Conservation (phyloP, 371 early-diverging fungal genomes). For the Phascolomyces articulosus region DNA sequence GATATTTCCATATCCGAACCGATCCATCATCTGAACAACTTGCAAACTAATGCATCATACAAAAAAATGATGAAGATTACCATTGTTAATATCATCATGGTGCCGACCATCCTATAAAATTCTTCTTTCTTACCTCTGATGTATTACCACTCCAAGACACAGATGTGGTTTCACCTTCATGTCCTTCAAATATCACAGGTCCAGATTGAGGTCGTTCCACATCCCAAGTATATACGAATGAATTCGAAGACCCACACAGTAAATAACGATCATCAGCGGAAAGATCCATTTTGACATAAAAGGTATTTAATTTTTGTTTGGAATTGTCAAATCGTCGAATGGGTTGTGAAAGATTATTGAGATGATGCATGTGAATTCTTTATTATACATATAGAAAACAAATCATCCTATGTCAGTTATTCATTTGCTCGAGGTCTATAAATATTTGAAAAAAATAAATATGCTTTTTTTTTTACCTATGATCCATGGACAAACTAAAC, state of each 20-base stretch:
- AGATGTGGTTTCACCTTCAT: constrained; percentile 32
- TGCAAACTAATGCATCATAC: constrained; percentile 31
- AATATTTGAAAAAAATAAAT: too few species aligned
- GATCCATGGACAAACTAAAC: constrained; percentile 42
- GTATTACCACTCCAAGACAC: constrained; percentile 33
- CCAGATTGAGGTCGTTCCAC: constrained; percentile 21
- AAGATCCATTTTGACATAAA: constrained; percentile 33
- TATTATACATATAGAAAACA: not conserved
- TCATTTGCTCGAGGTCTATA: too few species aligned
- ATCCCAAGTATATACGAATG: constrained; percentile 38
- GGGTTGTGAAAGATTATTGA: constrained; percentile 30
- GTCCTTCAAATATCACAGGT: constrained; percentile 30
- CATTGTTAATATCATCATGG: not conserved
- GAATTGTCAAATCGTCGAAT: constrained; percentile 27
- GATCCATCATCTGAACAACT: constrained; percentile 47
- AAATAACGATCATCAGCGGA: constrained; percentile 44
- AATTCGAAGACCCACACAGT: constrained; percentile 33
- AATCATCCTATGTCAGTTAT: too few species aligned
- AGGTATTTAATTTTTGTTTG: constrained; percentile 24
- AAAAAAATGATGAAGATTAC: not conserved
- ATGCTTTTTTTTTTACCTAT: constrained; percentile 15
- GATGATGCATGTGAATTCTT: constrained; percentile 39
- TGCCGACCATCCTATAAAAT: not conserved
- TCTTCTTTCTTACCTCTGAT: constrained; percentile 7
- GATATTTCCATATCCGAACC: constrained; percentile 33